Evolutionary conservation across 345 rosid species (phyloP), one percentile per base, ranked within the genome.

Genomic region (Firmiana major): DNA sequence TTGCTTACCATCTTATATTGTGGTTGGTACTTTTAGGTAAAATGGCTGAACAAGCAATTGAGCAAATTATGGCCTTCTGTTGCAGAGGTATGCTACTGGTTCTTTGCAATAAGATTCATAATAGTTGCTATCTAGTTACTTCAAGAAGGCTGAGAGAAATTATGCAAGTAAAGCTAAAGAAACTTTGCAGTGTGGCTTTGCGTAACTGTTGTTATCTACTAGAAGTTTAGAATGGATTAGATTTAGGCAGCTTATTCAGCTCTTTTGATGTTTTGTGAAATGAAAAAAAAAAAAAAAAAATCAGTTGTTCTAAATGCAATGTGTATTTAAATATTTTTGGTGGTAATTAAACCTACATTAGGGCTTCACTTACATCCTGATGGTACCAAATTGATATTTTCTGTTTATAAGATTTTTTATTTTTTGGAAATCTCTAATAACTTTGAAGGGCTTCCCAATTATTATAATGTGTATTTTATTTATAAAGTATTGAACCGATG

Each of bases 41-140:
- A 97, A 84, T 97, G 99, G 99, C 60, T 97, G 88, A 97, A 97
- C 88, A 97, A 92, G 87, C 91, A 88, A 83, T 86, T 97, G 79
- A 78, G 88, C 89, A 97, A 94, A 86, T 79, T 97, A 79, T 97
- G 99, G 99, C 99, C 99, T 59, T 97, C 79, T 83, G 78, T 97
- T 71, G 98, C 98, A 21, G 98, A 94, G 80, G 99, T 92, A 87
- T 88, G 86, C 68, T 69, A 22, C 69, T 87, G 55, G 46, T 80
- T 71, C 74, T 55, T 38, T 58, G 22, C 62, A 58, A 21, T 68
- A 45, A 73, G 78, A 77, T 80, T 69, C 51, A 15, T 43, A 19
- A 11, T 60, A 54, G 31, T 13, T 9, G 54, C 36, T 57, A 34
- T 71, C 42, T 31, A 9, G 1, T 76, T 28, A 42, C 42, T 34